Base-by-base conservation (phyloP, 108 stramenopile genomes). In the Cyclotella distinguenda region DNA sequence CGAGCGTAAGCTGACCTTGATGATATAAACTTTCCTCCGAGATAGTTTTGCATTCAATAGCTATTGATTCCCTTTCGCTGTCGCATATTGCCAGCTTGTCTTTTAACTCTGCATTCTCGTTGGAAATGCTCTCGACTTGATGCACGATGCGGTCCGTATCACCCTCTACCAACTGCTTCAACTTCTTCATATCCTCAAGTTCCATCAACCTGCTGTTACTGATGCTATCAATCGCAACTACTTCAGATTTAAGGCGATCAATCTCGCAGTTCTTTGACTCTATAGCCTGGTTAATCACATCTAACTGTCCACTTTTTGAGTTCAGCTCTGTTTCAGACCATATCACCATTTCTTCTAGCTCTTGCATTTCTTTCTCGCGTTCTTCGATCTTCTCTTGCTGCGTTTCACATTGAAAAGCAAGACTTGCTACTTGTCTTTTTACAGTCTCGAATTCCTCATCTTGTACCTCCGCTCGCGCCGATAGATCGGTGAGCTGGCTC, bases 311-410 rank as follows among this genome's bases (percentile, higher is more conserved):
- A 12, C 38, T 22, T 19, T 56, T 36, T 8, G 55, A 8, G 18
- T 22, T 27, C 8, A 56, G 21, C 15, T 19, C 28, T 11, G 55
- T 56, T 22, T 56, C 55, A 30, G 55, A 56, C 55, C 55, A 56
- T 30, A 56, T 56, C 7, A 56, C 55, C 33, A 56, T 56, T 18
- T 56, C 55, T 39, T 56, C 55, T 28, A 56, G 21, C 35, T 56
- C 55, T 39, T 56, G 23, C 5, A 56, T 56, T 38, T 56, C 35
- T 22, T 1, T 1, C 11, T 56, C 15, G 8, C 12, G 12, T 31
- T 32, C 21, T 15, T 1, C 31, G 8, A 53, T 53, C 1, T 33
- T 10, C 18, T 53, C 12, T 53, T 53, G 11, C 10, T 53, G 51
- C 15, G 30, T 31, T 3, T 31, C 28, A 28, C 9, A 28, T 39